Conservation (phyloP, 495 filamentous ascomycete genomes). For the Tuber aestivum region DNA sequence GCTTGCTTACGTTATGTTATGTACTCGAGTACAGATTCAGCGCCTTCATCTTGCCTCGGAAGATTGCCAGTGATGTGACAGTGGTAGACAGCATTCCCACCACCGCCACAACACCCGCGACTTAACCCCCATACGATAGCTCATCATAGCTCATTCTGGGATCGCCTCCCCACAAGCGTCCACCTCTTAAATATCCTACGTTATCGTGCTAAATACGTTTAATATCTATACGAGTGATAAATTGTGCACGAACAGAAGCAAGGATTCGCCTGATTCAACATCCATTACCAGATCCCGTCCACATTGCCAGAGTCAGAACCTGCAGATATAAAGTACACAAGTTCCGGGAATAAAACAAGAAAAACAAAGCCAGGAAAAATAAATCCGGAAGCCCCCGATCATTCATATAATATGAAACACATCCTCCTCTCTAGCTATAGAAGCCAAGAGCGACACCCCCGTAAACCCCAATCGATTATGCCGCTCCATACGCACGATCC, state of each 20-base stretch:
- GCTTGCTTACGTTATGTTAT: too few species aligned
- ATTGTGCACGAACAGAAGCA: neutral
- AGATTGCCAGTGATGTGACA: neutral
- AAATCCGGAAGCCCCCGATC: neutral
- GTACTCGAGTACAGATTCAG: too few species aligned
- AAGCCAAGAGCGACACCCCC: neutral
- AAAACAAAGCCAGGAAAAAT: neutral
- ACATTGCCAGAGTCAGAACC: neutral
- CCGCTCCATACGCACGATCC: slow-evolving; percentile 51
- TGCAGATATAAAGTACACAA: neutral
- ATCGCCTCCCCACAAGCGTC: neutral
- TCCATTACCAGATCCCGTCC: neutral
- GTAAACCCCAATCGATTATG: neutral
- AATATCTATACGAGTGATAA: neutral
- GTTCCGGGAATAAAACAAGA: neutral
- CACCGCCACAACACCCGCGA: neutral
- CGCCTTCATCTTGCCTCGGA: neutral
- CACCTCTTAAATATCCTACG: neutral
- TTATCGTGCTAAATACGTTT: neutral
- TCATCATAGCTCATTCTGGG: neutral
- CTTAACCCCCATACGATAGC: neutral
- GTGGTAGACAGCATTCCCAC: neutral
- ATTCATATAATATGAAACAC: slow-evolving; percentile 1
- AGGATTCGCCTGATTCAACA: neutral
- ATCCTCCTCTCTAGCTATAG: neutral